These are phyloP conservation scores for Eucalyptus virginea DNA, from an alignment of 345 rosid genomes.

Conservation along the genomic window DNA sequence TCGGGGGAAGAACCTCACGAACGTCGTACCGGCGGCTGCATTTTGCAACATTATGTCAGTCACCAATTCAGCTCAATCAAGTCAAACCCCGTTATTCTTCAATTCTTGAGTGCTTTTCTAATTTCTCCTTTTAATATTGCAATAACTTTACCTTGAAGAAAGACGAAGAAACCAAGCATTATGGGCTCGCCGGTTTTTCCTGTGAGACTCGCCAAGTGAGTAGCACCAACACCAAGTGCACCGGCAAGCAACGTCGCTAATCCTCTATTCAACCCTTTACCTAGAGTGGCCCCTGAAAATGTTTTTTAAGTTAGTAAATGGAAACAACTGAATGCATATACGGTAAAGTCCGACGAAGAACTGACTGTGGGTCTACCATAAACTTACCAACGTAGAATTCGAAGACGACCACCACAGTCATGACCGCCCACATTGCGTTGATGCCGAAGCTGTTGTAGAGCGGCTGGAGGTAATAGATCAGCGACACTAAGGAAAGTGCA, in stretches of 20 bases:
- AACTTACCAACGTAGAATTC: conserved; percentile 69
- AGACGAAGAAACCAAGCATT: conserved; percentile 53
- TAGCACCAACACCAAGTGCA: conserved; percentile 51
- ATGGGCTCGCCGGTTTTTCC: conserved; percentile 49
- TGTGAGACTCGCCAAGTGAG: conserved; percentile 37
- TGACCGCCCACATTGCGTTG: conserved; percentile 70
- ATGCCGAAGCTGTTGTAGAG: conserved; percentile 48
- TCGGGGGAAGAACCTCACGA: conserved; percentile 56
- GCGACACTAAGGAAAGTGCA: conserved; percentile 51
- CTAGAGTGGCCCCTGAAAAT: conserved; percentile 37
- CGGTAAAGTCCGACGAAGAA: neutral
- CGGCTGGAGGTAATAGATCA: conserved; percentile 47
- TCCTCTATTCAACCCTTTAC: conserved; percentile 57
- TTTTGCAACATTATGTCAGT: neutral
- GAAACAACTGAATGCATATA: neutral
- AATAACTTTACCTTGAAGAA: conserved; percentile 29
- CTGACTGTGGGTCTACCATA: neutral
- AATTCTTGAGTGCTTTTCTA: neutral
- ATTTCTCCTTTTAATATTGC: neutral
- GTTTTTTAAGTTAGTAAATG: neutral
- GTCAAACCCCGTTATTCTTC: neutral
- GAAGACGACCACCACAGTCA: conserved; percentile 80
- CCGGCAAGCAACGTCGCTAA: conserved; percentile 63
- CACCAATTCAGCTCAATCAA: neutral
- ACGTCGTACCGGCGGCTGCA: conserved; percentile 55